A percentile compares a stretch with the other conserved stretches of the same genome.
phyloP scores from a whole-genome alignment of 2,329 filamentous ascomycete species.

The Clonostachys rosea region DNA sequence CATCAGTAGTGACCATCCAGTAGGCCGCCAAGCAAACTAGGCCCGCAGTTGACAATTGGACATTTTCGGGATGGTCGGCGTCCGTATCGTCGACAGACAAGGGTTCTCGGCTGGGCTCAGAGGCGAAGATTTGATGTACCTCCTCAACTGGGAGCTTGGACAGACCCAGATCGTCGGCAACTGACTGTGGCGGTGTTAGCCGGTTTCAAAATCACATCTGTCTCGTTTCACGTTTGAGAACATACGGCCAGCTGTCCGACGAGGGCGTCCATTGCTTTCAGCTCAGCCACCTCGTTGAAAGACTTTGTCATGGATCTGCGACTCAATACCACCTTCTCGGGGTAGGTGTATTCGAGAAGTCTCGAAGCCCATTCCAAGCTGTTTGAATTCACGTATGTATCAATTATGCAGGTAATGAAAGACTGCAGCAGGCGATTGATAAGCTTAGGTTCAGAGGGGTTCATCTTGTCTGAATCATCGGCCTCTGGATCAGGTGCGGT shows the following conservation, averaged over 20 bases:
- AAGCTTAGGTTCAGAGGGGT: slow-evolving; percentile 54
- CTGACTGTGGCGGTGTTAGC: slow-evolving; percentile 32
- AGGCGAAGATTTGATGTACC: slow-evolving; percentile 37
- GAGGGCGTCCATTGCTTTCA: slow-evolving; percentile 59
- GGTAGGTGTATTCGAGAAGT: slow-evolving; percentile 64
- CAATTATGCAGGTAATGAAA: slow-evolving; percentile 73
- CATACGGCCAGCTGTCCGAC: slow-evolving; percentile 68
- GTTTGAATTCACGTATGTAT: slow-evolving; percentile 64
- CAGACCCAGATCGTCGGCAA: slow-evolving; percentile 59
- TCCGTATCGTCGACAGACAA: slow-evolving; percentile 40
- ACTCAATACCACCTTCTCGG: slow-evolving; percentile 57
- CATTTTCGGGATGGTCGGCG: slow-evolving; percentile 39
- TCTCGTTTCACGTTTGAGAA: slow-evolving; percentile 5
- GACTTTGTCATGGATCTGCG: slow-evolving; percentile 57
- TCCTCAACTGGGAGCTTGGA: slow-evolving; percentile 37
- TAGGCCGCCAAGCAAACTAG: slow-evolving; percentile 56
- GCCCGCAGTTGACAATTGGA: slow-evolving; percentile 55
- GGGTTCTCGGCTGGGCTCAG: slow-evolving; percentile 35
- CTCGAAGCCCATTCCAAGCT: slow-evolving; percentile 58
- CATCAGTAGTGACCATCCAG: slow-evolving; percentile 56
- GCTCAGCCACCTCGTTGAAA: slow-evolving; percentile 58
- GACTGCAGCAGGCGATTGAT: slow-evolving; percentile 64
- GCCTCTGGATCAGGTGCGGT: slow-evolving; percentile 61
- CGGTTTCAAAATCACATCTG: neutral
- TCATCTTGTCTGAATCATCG: slow-evolving; percentile 19